Percentiles rank a stretch among this genome's conserved stretches.
phyloP scores from a whole-genome alignment of 257 asterid species.

The Solanum habrochaites region DNA sequence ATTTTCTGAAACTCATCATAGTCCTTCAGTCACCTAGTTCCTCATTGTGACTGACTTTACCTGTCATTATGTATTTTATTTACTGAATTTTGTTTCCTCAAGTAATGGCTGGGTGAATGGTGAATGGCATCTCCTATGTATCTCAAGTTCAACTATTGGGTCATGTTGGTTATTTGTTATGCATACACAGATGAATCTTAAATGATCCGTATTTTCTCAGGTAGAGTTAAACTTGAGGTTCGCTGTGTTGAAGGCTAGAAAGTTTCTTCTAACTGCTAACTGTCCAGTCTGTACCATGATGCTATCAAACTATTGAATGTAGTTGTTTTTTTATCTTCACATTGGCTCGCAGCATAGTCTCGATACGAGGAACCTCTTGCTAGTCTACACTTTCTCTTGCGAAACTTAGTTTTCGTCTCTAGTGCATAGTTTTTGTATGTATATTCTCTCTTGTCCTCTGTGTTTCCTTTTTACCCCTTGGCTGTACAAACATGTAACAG shows the following conservation, averaged over 20 bases:
- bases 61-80: not conserved
- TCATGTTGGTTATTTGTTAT: not conserved
- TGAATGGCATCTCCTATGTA: not conserved
- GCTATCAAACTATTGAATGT: not conserved
- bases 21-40: not conserved
- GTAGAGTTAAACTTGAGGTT: not conserved
- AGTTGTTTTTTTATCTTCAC: not conserved
- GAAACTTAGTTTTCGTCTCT: not conserved
- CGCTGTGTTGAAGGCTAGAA: not conserved
- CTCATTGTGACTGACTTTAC: not conserved
- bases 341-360: not conserved
- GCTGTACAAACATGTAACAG: not conserved
- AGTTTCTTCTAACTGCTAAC: not conserved
- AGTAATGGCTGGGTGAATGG: not conserved
- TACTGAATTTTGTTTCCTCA: not conserved
- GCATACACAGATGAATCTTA: not conserved
- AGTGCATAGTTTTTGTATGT: not conserved
- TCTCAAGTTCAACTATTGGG: not conserved
- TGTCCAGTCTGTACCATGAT: not conserved
- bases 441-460: not conserved
- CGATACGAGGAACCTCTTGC: not conserved
- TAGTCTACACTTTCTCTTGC: not conserved
- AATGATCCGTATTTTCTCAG: not conserved
- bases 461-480: not conserved
- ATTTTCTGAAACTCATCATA: not conserved